A percentile compares a stretch with the other conserved stretches of the same genome.
phyloP scores from a whole-genome alignment of 345 rosid genomes.

The Rubroshorea leprosula region DNA sequence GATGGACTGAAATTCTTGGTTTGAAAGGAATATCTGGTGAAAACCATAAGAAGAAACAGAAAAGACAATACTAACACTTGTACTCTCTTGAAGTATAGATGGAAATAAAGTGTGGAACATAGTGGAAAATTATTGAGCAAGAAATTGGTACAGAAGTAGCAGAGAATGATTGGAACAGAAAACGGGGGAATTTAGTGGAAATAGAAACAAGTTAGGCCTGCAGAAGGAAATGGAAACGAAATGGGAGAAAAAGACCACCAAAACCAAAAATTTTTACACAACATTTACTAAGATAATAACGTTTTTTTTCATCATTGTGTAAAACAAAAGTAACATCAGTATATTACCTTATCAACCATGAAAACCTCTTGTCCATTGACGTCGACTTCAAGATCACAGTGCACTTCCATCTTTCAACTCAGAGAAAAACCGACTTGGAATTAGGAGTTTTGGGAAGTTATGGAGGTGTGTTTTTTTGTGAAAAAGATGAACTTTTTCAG shows the following conservation, averaged over 20 bases:
- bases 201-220: no score
- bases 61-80: constrained; percentile 5
- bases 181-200: neutral
- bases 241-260: no score
- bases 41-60: constrained; percentile 7
- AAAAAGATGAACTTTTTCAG: constrained; percentile 12
- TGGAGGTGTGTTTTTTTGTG: no score
- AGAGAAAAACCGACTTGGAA: constrained; percentile 2
- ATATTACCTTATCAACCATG: constrained; percentile 43
- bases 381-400: constrained; percentile 47
- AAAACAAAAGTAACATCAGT: neutral
- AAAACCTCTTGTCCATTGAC: constrained; percentile 51
- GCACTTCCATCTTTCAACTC: constrained; percentile 26
- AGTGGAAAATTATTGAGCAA: no score
- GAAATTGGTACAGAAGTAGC: no score
- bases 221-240: no score
- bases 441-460: constrained; percentile 3
- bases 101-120: no score
- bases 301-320: no score
- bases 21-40: no score
- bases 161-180: neutral
- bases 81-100: no score
- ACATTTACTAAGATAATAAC: neutral
- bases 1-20: neutral
- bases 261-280: no score